A percentile compares a stretch with the other conserved stretches of the same genome.
These are phyloP conservation scores for Pseudopyricularia cyperi DNA, from an alignment of 2,329 filamentous ascomycete species.

Conservation along the genomic window DNA sequence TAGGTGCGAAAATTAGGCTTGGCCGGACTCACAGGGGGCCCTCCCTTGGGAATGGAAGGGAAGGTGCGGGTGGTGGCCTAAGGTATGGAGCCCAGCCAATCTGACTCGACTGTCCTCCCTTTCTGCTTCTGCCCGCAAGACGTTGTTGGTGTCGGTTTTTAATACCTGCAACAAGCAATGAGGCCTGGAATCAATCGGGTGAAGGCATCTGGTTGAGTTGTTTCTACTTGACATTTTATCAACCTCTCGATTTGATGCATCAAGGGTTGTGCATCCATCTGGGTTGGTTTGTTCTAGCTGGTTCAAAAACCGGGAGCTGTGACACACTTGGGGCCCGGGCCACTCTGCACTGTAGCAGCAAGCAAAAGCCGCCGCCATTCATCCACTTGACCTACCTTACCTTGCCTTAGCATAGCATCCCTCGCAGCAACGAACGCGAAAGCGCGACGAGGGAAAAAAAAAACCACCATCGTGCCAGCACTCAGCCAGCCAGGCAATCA, in stretches of 20 bases:
- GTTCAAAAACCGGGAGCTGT: background rate
- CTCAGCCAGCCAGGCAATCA: too few relatives aligned
- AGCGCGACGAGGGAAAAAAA: background rate
- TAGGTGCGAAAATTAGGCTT: constrained; percentile 1
- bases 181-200: background rate
- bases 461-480: background rate
- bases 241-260: background rate
- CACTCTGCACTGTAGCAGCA: background rate
- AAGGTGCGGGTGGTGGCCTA: too few relatives aligned
- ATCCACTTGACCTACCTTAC: background rate
- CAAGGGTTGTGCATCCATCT: background rate
- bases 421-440: background rate
- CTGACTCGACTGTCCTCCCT: background rate
- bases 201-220: background rate
- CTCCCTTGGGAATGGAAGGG: too few relatives aligned
- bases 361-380: background rate
- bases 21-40: background rate
- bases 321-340: background rate
- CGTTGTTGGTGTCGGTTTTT: background rate
- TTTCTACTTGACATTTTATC: background rate
- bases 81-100: background rate
- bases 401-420: background rate
- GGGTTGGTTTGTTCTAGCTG: background rate
- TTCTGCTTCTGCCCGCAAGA: background rate
- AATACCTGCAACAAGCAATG: background rate